Percentiles rank a stretch among this genome's conserved stretches.
Conservation (phyloP, 345 rosid species). For the Lumnitzera racemosa region DNA sequence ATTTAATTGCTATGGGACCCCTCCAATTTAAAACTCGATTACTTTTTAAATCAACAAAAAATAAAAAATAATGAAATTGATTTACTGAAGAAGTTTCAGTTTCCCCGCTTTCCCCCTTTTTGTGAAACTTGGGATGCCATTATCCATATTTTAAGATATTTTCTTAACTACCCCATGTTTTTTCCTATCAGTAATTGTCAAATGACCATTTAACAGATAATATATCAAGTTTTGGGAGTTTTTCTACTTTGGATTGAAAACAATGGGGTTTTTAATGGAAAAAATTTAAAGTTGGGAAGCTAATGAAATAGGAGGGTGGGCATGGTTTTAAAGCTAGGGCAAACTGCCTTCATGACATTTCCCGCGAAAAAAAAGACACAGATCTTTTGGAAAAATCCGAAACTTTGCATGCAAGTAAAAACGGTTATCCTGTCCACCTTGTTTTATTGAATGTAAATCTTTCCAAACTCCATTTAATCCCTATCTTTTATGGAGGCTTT, state of each 20-base stretch:
- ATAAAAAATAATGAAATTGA: not conserved
- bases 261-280: conserved; percentile 62
- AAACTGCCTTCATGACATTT: conserved; percentile 34
- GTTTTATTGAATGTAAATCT: not conserved
- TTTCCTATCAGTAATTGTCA: conserved; percentile 4
- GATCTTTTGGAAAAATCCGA: conserved; percentile 54
- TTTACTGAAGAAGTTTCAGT: not conserved
- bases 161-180: not conserved
- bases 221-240: conserved; percentile 48
- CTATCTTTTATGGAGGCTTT: not conserved
- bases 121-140: too few relatives aligned
- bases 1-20: not conserved
- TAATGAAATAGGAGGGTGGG: conserved; percentile 46
- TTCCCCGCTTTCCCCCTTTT: not conserved
- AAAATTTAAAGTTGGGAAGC: conserved; percentile 52
- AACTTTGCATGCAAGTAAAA: conserved; percentile 36
- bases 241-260: conserved; percentile 66
- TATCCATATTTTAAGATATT: not conserved
- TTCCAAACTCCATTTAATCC: not conserved
- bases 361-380: conserved; percentile 40
- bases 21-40: not conserved
- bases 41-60: too few relatives aligned
- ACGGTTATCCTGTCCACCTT: conserved; percentile 11
- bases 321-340: conserved; percentile 35
- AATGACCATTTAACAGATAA: conserved; percentile 36